A percentile compares a stretch with the other conserved stretches of the same genome.
Conservation (phyloP, 306 rosid species). For the Inga oerstediana region DNA sequence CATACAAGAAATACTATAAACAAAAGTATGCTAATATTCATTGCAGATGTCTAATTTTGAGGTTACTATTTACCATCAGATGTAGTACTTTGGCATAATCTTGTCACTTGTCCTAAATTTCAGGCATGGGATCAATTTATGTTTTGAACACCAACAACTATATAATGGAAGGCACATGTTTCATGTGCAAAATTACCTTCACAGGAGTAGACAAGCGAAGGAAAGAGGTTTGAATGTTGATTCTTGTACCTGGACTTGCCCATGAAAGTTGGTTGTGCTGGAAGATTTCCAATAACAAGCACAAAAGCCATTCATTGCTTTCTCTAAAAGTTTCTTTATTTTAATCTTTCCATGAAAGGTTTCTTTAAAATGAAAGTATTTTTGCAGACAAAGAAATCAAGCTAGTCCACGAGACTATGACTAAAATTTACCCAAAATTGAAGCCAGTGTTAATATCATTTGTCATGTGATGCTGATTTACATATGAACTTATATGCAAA, state of each 20-base stretch:
- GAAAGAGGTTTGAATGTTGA: conserved; percentile 53
- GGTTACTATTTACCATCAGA: background rate
- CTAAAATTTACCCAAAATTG: background rate
- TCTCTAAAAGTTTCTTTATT: background rate
- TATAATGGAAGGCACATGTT: conserved; percentile 58
- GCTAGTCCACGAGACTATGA: too few relatives aligned
- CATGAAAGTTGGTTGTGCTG: background rate
- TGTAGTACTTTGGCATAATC: background rate
- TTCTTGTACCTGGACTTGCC: conserved; percentile 1
- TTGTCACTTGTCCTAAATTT: conserved; percentile 30
- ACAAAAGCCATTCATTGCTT: background rate
- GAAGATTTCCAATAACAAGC: background rate
- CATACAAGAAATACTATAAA: conserved; percentile 62
- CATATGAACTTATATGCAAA: background rate
- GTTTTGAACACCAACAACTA: conserved; percentile 50
- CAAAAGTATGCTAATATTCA: conserved; percentile 44
- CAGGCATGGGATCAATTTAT: conserved; percentile 61
- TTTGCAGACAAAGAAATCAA: too few relatives aligned
- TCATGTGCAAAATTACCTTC: conserved; percentile 53
- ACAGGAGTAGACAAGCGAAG: conserved; percentile 41
- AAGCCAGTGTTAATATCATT: background rate
- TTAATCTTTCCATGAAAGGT: too few relatives aligned
- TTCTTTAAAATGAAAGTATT: too few relatives aligned
- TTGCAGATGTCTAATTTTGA: background rate
- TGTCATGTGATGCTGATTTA: conserved; percentile 15